Evolutionary conservation across 1,139 yeast genomes (phyloP).

Genomic region (Yarrowia galli): DNA sequence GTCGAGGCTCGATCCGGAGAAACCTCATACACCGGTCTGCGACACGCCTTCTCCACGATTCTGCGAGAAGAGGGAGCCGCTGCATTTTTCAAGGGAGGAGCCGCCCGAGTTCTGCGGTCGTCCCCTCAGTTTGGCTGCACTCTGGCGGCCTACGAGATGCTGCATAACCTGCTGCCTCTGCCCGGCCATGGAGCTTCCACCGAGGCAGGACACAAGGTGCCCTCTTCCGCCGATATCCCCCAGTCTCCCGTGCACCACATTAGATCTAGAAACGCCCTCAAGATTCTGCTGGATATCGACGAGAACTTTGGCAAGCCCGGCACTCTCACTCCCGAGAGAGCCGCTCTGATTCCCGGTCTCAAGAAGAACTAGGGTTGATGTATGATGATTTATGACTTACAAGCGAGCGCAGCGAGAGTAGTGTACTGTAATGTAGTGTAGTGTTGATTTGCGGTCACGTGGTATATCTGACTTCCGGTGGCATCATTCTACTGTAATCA

Average conservation of each 20-base stretch:
- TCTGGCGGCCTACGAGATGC: constrained; percentile 90
- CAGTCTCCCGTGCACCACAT: constrained; percentile 52
- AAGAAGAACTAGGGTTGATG: constrained; percentile 39
- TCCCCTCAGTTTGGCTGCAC: constrained; percentile 99
- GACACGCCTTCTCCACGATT: constrained; percentile 78
- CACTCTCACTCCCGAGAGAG: constrained; percentile 47
- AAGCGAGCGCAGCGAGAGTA: not conserved
- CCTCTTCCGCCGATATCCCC: constrained; percentile 48
- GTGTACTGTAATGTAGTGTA: too few species aligned
- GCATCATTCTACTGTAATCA: too few species aligned
- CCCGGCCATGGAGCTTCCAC: constrained; percentile 52
- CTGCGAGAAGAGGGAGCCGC: constrained; percentile 76
- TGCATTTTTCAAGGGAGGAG: constrained; percentile 95
- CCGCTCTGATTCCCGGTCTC: constrained; percentile 47
- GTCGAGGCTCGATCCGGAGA: constrained; percentile 83
- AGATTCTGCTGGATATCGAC: constrained; percentile 56
- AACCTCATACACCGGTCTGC: constrained; percentile 74
- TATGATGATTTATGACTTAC: constrained; percentile 31
- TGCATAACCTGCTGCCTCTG: constrained; percentile 67
- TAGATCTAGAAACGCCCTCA: constrained; percentile 55
- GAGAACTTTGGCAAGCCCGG: constrained; percentile 56
- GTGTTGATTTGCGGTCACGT: too few species aligned
- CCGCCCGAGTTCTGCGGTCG: constrained; percentile 92
- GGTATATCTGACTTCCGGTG: too few species aligned
- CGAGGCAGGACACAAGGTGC: constrained; percentile 56